Evolutionary conservation across 2,329 filamentous ascomycete species (phyloP), one percentile per base, ranked within the genome.

Genomic region (Penicillium crustosum): DNA sequence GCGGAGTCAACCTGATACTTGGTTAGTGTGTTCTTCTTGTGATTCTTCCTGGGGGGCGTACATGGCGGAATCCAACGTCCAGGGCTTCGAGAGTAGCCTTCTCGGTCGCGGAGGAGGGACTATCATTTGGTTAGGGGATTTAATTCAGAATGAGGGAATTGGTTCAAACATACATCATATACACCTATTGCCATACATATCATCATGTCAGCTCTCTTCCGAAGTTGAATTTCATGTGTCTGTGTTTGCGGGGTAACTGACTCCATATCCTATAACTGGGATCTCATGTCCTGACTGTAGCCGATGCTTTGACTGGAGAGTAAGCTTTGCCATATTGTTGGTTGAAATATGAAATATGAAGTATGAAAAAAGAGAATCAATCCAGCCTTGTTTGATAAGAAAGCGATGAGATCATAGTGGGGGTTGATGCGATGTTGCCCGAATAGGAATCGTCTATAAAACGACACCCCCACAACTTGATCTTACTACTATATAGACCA

Each of bases 241-340:
- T 29, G 13, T 12, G 8, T 31, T 36, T 52, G 39, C 48, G 54
- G 41, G 41, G 41, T 52, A 35, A 72, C 79, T 70, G 70, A 84
- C 81, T 19, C 84, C 85, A 68, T 81, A 87, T 33, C 84, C 85
- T 1, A 88, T 73, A 8, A 81, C 64, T 9, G 85, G 85, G 42
- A 88, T 87, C 19, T 86, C 81, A 70, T 86, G 80, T 41, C 85
- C 85, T 17, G 84, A 86, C 53, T 82, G 81, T 73, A 87, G 68
- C 53, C 75, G 78, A 50, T 83, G 78, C 29, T 77, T 83, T 10
- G 69, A 70, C 12, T 60, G 66, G 6, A 71, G 65, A 31, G 60
- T 66, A 45, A 62, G 52, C 12, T 61, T 43, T 0, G 60, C 52
- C 66, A 67, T 70, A 38, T 51, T 65, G 53, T 43, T 45, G 10